phyloP scores from a whole-genome alignment of 441 rosid species.

The Isatis lusitanica region DNA sequence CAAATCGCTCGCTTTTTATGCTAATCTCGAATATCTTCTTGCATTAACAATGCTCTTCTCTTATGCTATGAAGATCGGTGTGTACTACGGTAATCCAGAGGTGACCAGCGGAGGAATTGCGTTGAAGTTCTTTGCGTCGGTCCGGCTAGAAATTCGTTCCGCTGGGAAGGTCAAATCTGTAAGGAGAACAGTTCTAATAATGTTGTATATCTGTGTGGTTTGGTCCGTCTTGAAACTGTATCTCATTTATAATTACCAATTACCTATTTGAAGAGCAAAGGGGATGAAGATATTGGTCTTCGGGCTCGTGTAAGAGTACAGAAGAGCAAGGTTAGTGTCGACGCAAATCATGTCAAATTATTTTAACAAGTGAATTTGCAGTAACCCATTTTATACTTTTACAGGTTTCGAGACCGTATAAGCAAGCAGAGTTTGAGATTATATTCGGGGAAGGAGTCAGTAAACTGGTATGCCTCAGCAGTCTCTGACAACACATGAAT shows the following conservation, averaged over 20 bases:
- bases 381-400: neutral
- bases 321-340: conserved; percentile 80
- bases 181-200: conserved; percentile 38
- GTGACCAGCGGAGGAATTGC: conserved; percentile 98
- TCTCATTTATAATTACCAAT: neutral
- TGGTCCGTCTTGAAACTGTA: neutral
- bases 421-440: conserved; percentile 95
- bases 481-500: conserved; percentile 8
- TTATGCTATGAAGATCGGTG: conserved; percentile 71
- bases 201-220: conserved; percentile 6
- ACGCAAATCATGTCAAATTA: neutral
- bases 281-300: conserved; percentile 89
- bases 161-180: conserved; percentile 98
- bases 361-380: neutral
- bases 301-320: conserved; percentile 96
- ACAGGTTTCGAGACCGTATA: conserved; percentile 94
- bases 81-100: conserved; percentile 95
- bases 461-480: conserved; percentile 67
- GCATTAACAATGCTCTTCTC: conserved; percentile 29
- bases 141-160: conserved; percentile 87
- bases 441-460: conserved; percentile 95
- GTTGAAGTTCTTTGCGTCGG: conserved; percentile 89
- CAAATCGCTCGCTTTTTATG: neutral
- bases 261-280: conserved; percentile 56
- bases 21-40: neutral